Conservation (phyloP, 176 grass and related monocot genomes). For the Dactylis glomerata region DNA sequence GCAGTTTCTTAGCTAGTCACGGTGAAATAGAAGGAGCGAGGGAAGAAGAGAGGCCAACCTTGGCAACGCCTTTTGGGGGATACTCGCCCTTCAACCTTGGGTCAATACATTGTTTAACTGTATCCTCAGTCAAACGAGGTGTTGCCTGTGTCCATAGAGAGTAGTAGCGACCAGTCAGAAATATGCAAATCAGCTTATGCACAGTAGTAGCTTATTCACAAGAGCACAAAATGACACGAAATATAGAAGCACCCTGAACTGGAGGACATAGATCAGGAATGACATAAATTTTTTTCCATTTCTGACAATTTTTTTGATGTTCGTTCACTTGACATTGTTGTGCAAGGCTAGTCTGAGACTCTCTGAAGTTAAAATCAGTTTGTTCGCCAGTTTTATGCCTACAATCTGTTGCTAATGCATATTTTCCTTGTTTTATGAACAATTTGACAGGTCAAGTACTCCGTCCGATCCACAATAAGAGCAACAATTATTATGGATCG, state of each 20-base stretch:
- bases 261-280: not conserved
- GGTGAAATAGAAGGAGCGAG: not conserved
- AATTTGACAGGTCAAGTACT: slow-evolving; percentile 8
- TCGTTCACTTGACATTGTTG: not conserved
- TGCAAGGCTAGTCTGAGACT: not conserved
- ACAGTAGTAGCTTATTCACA: not conserved
- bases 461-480: no score
- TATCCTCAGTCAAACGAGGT: slow-evolving; percentile 74
- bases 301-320: not conserved
- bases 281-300: not conserved
- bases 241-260: not conserved
- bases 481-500: no score
- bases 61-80: slow-evolving; percentile 72
- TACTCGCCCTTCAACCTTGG: slow-evolving; percentile 81
- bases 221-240: not conserved
- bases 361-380: not conserved
- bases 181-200: not conserved
- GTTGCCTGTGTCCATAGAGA: slow-evolving; percentile 49
- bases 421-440: not conserved
- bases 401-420: not conserved
- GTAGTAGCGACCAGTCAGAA: slow-evolving; percentile 7
- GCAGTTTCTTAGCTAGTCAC: not conserved
- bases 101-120: slow-evolving; percentile 83
- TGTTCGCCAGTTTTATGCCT: not conserved
- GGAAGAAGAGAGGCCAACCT: slow-evolving; percentile 43